Percentiles rank a stretch among this genome's conserved stretches.
These are phyloP conservation scores for Sporobolomyces phaffii DNA, from an alignment of 768 basidiomycete genomes.

Conservation along the genomic window DNA sequence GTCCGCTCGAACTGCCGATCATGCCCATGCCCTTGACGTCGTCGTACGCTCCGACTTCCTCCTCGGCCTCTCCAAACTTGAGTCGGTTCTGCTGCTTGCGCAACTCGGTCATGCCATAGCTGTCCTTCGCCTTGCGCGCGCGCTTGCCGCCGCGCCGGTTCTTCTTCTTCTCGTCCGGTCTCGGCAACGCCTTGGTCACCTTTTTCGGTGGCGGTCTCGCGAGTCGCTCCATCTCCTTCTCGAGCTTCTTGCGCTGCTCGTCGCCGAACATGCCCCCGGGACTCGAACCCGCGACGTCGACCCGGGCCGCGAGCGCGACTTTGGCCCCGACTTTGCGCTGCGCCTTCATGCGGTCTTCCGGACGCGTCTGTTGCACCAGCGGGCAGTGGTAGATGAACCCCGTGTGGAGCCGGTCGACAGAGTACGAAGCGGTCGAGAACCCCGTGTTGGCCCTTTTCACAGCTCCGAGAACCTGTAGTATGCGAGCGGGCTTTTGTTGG, in stretches of 20 bases:
- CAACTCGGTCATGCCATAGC: slow-evolving; percentile 91
- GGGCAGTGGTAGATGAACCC: slow-evolving; percentile 96
- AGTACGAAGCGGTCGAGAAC: slow-evolving; percentile 76
- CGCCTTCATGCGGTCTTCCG: slow-evolving; percentile 82
- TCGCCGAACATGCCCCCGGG: slow-evolving; percentile 79
- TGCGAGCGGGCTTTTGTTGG: too few relatives aligned
- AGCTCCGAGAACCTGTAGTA: slow-evolving; percentile 86
- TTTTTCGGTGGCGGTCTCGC: slow-evolving; percentile 91
- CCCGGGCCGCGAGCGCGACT: slow-evolving; percentile 77
- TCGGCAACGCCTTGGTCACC: slow-evolving; percentile 82
- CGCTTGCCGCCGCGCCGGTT: slow-evolving; percentile 84
- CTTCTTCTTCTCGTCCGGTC: slow-evolving; percentile 94
- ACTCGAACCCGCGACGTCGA: slow-evolving; percentile 80
- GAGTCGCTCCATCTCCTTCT: slow-evolving; percentile 82
- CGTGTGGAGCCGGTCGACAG: slow-evolving; percentile 64
- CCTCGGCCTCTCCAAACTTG: slow-evolving; percentile 89
- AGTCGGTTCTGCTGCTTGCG: slow-evolving; percentile 95
- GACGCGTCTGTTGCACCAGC: slow-evolving; percentile 72
- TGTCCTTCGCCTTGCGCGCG: slow-evolving; percentile 96
- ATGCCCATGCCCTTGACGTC: slow-evolving; percentile 97
- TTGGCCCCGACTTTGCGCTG: slow-evolving; percentile 94
- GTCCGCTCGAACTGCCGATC: slow-evolving; percentile 81
- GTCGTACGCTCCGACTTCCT: slow-evolving; percentile 93
- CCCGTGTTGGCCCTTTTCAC: slow-evolving; percentile 88
- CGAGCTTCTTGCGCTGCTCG: slow-evolving; percentile 75